A percentile compares a stretch with the other conserved stretches of the same genome.
These are phyloP conservation scores for Cryptococcus wingfieldii DNA, from an alignment of 1,284 basidiomycete species.

Conservation along the genomic window DNA sequence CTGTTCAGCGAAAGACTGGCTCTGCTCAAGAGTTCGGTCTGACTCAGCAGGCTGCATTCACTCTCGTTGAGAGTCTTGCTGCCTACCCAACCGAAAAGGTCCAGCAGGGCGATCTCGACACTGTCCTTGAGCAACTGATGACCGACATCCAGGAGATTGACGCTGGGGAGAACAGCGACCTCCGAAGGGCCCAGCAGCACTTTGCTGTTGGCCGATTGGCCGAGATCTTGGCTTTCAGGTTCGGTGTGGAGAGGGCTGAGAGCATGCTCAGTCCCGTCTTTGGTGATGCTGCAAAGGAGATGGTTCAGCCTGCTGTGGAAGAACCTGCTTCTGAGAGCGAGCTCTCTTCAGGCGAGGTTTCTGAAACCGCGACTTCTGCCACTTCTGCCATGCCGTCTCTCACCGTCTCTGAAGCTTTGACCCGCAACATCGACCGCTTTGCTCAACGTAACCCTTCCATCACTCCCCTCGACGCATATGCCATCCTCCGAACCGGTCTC, in stretches of 20 bases:
- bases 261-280: slow-evolving; percentile 19
- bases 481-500: slow-evolving; percentile 19
- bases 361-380: slow-evolving; percentile 7
- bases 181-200: slow-evolving; percentile 15
- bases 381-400: not conserved
- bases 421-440: slow-evolving; percentile 21
- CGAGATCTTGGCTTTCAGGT: slow-evolving; percentile 13
- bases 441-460: slow-evolving; percentile 13
- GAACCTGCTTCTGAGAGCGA: slow-evolving; percentile 19
- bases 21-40: slow-evolving; percentile 5
- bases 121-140: slow-evolving; percentile 55
- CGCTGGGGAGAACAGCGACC: not conserved
- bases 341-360: slow-evolving; percentile 10
- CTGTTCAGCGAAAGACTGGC: not conserved
- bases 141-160: slow-evolving; percentile 44
- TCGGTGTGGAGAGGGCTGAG: slow-evolving; percentile 41
- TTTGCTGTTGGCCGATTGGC: slow-evolving; percentile 44
- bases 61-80: slow-evolving; percentile 60
- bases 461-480: slow-evolving; percentile 19
- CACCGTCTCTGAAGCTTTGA: slow-evolving; percentile 15
- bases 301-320: slow-evolving; percentile 11
- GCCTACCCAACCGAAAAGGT: slow-evolving; percentile 56
- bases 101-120: slow-evolving; percentile 23
- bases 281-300: slow-evolving; percentile 16
- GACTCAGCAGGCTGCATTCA: not conserved